Base-by-base conservation (phyloP, 371 early-diverging fungal species). In the Syncephalastrum contaminatum region DNA sequence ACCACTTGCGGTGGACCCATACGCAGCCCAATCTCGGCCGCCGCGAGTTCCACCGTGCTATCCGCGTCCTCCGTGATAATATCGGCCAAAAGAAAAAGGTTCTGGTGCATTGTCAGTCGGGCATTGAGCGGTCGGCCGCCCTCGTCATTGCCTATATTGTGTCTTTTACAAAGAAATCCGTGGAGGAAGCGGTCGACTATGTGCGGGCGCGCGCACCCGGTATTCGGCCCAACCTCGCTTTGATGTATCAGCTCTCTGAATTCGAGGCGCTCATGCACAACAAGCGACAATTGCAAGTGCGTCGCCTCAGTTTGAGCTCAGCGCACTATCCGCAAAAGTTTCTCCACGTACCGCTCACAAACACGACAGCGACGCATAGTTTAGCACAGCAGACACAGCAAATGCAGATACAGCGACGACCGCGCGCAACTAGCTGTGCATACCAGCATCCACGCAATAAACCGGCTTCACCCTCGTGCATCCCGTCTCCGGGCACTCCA, bases 1-100 rank as follows among this genome's bases (percentile, higher is more conserved):
- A 72, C 36, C 69, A 72, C 21, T 44, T 72, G 0, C 54, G 49
- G 8, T 72, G 72, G 72, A 72, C 69, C 12, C 69, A 72, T 39
- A 44, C 54, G 14, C 69, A 68, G 51, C 52, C 30, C 22, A 56
- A 72, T 22, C 27, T 72, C 36, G 64, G 57, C 15, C 47, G 43
- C 8, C 54, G 54, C 2, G 72, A 63, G 55, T 72, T 72, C 20
- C 53, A 47, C 2, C 48, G 41, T 14, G 72, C 69, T 8, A 64
- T 72, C 25, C 52, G 54, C 15, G 21, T 48, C 7, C 56, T 70
- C 6, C 27, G 24, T 13, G 16, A 43, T 45, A 49, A 50, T 44
- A 49, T 40, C 53, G 54, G 21, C 24, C 36, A 30, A 30, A 30
- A 30, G 36, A 30, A 30, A 30, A 30, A 30, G 36, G 64, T 66